phyloP scores from a whole-genome alignment of 2,329 filamentous ascomycete species.

The Fusarium globosum region DNA sequence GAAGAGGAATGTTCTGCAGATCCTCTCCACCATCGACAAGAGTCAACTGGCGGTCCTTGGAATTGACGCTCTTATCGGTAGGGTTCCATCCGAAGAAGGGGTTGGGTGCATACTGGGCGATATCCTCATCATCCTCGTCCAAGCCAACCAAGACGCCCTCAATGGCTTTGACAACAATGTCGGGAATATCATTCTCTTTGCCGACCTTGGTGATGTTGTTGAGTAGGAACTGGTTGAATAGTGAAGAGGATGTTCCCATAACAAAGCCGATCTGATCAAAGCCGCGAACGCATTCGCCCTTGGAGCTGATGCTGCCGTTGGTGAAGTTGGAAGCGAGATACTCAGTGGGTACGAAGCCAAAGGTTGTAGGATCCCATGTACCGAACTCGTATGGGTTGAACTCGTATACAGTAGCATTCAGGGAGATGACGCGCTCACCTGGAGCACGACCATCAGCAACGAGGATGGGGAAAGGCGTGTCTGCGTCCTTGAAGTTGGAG shows the following conservation, averaged over 20 bases:
- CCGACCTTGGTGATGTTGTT: conserved; percentile 57
- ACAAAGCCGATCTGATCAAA: conserved; percentile 85
- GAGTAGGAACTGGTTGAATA: conserved; percentile 80
- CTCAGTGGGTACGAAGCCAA: conserved; percentile 67
- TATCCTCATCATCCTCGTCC: conserved; percentile 73
- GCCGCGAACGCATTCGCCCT: conserved; percentile 64
- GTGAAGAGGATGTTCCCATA: conserved; percentile 82
- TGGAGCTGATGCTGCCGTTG: conserved; percentile 58
- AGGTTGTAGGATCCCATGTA: conserved; percentile 69
- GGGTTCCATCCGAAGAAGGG: conserved; percentile 65
- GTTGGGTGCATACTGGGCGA: conserved; percentile 75
- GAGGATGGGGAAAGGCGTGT: conserved; percentile 61
- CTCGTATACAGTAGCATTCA: conserved; percentile 73
- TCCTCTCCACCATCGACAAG: conserved; percentile 87
- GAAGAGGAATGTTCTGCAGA: conserved; percentile 81
- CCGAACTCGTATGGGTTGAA: conserved; percentile 75
- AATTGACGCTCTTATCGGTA: conserved; percentile 53
- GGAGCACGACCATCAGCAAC: conserved; percentile 61
- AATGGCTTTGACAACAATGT: conserved; percentile 58
- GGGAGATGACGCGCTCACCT: conserved; percentile 54
- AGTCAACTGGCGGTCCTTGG: conserved; percentile 66
- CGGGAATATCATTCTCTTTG: conserved; percentile 60
- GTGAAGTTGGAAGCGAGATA: conserved; percentile 70
- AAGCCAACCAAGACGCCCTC: conserved; percentile 62
- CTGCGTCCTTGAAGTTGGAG: conserved; percentile 55